Evolutionary conservation across 371 early-diverging fungal species (phyloP).

Genomic region (Scutellospora calospora): DNA sequence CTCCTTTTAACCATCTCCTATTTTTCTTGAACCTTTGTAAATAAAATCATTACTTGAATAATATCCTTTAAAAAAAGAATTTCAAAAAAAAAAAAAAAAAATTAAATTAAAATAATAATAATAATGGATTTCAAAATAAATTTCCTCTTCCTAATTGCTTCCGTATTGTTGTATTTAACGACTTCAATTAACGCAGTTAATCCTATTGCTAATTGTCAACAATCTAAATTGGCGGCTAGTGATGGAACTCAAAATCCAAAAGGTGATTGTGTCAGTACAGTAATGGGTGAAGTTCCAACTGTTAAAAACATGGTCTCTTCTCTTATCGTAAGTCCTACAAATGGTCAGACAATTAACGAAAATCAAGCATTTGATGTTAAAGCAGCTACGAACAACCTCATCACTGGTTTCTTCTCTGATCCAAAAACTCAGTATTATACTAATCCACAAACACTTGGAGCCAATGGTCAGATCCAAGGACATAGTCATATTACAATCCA

Average conservation of each 20-base stretch:
- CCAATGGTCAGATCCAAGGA: background rate
- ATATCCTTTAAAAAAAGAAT: no score
- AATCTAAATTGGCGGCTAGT: background rate
- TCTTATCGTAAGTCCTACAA: background rate
- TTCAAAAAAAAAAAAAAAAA: no score
- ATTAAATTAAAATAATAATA: no score
- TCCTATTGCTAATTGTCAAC: no score
- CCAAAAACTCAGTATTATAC: background rate
- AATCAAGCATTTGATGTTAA: background rate
- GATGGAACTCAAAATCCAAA: background rate
- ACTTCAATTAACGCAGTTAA: no score
- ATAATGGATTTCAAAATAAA: no score
- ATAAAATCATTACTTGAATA: no score
- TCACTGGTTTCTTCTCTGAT: slow-evolving; percentile 20
- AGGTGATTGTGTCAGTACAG: background rate
- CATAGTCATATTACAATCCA: slow-evolving; percentile 37
- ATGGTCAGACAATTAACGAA: background rate
- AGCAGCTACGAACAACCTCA: background rate
- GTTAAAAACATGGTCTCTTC: slow-evolving; percentile 6
- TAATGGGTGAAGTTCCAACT: slow-evolving; percentile 10
- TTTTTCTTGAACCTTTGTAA: no score
- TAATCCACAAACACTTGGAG: background rate
- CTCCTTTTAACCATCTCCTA: no score
- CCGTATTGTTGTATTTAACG: no score
- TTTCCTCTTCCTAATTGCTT: no score